Evolutionary conservation across 345 rosid species (phyloP).

Genomic region (Salix udensis): DNA sequence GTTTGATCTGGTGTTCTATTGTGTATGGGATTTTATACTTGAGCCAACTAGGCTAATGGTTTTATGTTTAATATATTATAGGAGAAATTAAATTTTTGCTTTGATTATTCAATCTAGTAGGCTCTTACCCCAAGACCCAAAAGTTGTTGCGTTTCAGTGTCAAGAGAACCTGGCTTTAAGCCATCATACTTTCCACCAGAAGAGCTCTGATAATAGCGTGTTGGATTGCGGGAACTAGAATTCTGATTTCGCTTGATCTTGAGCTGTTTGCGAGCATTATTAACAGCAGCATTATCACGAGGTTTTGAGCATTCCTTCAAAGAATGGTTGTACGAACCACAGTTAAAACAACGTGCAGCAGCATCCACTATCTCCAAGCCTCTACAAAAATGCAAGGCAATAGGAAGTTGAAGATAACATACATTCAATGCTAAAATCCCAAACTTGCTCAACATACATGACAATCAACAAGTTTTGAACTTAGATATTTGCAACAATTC

Average conservation of each 20-base stretch:
- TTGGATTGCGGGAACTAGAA: conserved; percentile 47
- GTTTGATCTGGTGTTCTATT: neutral
- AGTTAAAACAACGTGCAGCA: conserved; percentile 88
- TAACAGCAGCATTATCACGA: conserved; percentile 72
- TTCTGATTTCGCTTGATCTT: conserved; percentile 62
- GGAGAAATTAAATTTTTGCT: neutral
- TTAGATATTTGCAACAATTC: neutral
- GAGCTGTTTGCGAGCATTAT: conserved; percentile 71
- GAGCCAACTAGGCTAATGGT: neutral
- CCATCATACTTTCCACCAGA: conserved; percentile 77
- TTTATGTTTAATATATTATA: neutral
- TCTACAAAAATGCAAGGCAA: conserved; percentile 40
- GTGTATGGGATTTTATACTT: neutral
- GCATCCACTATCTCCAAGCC: conserved; percentile 67
- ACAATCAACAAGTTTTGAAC: neutral
- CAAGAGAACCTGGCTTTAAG: conserved; percentile 81
- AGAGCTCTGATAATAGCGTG: conserved; percentile 69
- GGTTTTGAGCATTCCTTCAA: conserved; percentile 86
- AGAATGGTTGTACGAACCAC: conserved; percentile 87
- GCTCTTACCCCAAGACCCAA: conserved; percentile 78
- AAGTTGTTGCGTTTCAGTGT: conserved; percentile 66
- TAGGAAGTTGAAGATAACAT: neutral
- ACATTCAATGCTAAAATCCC: neutral
- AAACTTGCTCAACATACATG: neutral
- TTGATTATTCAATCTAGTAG: neutral